phyloP scores from a whole-genome alignment of 495 filamentous ascomycete genomes.

The Haplographium delicatum region DNA sequence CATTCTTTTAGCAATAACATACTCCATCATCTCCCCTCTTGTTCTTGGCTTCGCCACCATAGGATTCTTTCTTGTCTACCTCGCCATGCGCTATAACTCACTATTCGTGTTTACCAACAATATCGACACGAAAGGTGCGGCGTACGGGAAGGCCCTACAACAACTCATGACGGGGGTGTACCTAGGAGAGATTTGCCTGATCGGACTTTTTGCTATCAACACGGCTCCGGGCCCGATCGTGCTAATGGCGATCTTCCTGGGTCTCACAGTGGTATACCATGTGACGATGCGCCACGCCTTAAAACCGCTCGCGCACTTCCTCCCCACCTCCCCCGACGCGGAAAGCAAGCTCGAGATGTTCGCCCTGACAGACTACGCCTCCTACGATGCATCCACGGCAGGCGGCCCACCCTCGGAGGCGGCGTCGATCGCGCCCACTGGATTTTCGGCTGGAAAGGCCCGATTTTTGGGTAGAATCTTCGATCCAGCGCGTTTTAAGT shows the following conservation, averaged over 20 bases:
- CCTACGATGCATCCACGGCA: conserved; percentile 27
- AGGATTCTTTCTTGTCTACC: conserved; percentile 79
- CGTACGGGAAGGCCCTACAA: conserved; percentile 80
- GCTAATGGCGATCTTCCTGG: conserved; percentile 75
- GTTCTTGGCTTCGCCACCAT: conserved; percentile 82
- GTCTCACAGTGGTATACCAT: conserved; percentile 78
- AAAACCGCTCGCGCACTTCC: conserved; percentile 68
- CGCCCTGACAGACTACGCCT: conserved; percentile 28
- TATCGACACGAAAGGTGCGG: conserved; percentile 85
- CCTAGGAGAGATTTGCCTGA: conserved; percentile 77
- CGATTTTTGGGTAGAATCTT: conserved; percentile 59
- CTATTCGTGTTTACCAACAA: conserved; percentile 79
- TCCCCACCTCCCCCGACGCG: conserved; percentile 53
- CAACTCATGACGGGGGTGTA: conserved; percentile 89
- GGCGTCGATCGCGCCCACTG: conserved; percentile 19
- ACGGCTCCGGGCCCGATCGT: conserved; percentile 71
- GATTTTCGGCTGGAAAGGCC: conserved; percentile 32
- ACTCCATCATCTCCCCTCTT: conserved; percentile 85
- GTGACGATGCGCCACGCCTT: conserved; percentile 71
- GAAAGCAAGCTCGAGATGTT: conserved; percentile 53
- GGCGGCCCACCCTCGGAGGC: conserved; percentile 25
- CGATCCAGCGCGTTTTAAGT: conserved; percentile 66
- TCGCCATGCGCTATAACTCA: conserved; percentile 91
- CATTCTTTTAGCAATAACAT: conserved; percentile 63
- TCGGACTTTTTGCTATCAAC: conserved; percentile 81